phyloP scores from a whole-genome alignment of 306 rosid genomes.

The Echinosophora koreensis region DNA sequence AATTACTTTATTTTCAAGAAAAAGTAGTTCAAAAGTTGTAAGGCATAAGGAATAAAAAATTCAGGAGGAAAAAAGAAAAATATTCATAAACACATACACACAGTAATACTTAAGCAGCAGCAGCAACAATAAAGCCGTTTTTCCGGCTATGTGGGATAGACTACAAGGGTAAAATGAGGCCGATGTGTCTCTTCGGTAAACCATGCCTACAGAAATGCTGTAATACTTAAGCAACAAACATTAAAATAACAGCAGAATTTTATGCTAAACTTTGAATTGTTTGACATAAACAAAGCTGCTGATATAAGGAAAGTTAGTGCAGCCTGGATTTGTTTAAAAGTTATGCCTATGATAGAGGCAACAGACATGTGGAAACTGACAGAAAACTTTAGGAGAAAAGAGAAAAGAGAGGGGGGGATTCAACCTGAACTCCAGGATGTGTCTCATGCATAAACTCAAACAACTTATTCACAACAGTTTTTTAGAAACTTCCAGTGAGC shows the following conservation, averaged over 20 bases:
- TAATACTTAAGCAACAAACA: background rate
- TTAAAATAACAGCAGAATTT: background rate
- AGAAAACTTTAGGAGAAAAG: slow-evolving; percentile 5
- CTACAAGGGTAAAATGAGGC: background rate
- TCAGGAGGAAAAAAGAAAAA: slow-evolving; percentile 13
- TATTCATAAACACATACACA: background rate
- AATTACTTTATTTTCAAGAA: background rate
- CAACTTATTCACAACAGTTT: slow-evolving; percentile 95
- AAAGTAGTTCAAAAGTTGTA: too few species aligned
- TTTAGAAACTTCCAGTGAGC: slow-evolving; percentile 98
- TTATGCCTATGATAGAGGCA: background rate
- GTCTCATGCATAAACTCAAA: slow-evolving; percentile 99
- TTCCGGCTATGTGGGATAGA: too few species aligned
- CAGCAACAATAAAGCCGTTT: too few species aligned
- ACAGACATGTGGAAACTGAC: background rate
- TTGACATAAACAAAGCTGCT: slow-evolving; percentile 3
- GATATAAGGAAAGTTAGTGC: background rate
- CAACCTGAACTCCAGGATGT: slow-evolving; percentile 99
- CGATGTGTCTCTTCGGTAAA: too few species aligned
- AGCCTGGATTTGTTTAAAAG: background rate
- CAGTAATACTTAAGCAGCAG: too few species aligned
- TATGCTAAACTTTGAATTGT: background rate
- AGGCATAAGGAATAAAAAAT: background rate
- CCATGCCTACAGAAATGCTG: background rate
- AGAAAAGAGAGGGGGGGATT: background rate